A percentile compares a stretch with the other conserved stretches of the same genome.
Conservation (phyloP, 1,284 basidiomycete genomes). For the Gymnopus androsaceus region DNA sequence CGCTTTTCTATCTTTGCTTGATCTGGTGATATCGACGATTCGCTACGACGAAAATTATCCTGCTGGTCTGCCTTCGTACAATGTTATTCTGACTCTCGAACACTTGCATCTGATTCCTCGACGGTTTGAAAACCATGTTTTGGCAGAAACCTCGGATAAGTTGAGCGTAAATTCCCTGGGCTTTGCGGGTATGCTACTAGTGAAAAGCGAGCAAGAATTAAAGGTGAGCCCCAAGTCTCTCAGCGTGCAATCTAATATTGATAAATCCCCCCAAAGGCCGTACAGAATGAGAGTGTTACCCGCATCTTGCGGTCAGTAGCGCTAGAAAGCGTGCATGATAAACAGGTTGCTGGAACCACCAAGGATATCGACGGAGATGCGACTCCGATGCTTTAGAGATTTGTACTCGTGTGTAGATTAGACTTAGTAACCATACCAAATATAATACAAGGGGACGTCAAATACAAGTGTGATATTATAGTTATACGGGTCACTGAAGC, state of each 20-base stretch:
- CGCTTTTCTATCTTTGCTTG: conserved; percentile 75
- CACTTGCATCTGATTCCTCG: conserved; percentile 86
- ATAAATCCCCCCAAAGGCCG: too few species aligned
- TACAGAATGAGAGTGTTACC: conserved; percentile 60
- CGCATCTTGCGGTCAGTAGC: conserved; percentile 64
- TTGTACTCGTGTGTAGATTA: background rate
- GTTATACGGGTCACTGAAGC: too few species aligned
- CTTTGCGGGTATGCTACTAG: conserved; percentile 85
- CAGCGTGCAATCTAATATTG: too few species aligned
- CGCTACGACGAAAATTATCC: conserved; percentile 66
- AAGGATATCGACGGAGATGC: conserved; percentile 9
- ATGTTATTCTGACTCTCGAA: conserved; percentile 78
- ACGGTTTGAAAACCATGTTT: conserved; percentile 52
- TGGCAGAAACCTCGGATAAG: conserved; percentile 51
- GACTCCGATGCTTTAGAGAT: background rate
- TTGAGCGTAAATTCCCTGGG: conserved; percentile 82
- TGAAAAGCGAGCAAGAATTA: conserved; percentile 76
- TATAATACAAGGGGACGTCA: too few species aligned
- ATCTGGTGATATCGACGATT: conserved; percentile 76
- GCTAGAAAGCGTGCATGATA: conserved; percentile 63
- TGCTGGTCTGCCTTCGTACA: conserved; percentile 72
- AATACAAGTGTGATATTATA: too few species aligned
- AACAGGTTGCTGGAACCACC: conserved; percentile 48
- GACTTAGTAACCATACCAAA: too few species aligned
- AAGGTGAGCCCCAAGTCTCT: too few species aligned